Evolutionary conservation across 345 rosid genomes (phyloP).

Genomic region (Bruguiera sexangula): DNA sequence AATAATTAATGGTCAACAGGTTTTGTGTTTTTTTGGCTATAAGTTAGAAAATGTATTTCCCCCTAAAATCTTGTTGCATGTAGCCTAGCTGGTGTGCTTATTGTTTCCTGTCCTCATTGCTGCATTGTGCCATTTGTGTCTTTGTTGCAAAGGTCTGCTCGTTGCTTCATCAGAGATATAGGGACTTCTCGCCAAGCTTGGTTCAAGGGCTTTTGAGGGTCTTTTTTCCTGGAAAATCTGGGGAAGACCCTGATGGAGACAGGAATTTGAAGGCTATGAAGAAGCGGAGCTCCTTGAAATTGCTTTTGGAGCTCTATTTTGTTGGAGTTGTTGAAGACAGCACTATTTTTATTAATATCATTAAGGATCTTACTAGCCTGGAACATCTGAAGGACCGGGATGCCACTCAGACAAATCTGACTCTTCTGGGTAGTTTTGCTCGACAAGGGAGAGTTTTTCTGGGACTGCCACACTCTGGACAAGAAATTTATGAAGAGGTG

Average conservation of each 20-base stretch:
- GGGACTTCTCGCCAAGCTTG: slow-evolving; percentile 85
- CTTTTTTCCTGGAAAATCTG: slow-evolving; percentile 91
- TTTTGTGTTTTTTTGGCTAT: too few relatives aligned
- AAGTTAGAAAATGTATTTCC: too few relatives aligned
- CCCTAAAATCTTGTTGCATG: neutral
- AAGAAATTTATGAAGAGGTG: slow-evolving; percentile 83
- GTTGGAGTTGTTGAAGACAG: slow-evolving; percentile 89
- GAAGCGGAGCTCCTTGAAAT: slow-evolving; percentile 88
- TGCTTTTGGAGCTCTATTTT: slow-evolving; percentile 88
- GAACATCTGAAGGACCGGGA: slow-evolving; percentile 92
- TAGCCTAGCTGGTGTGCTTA: neutral
- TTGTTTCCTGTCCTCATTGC: neutral
- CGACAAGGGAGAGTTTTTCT: slow-evolving; percentile 92
- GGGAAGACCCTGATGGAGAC: slow-evolving; percentile 82
- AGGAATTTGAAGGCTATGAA: slow-evolving; percentile 88
- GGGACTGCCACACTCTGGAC: slow-evolving; percentile 90
- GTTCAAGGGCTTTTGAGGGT: slow-evolving; percentile 82
- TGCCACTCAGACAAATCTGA: slow-evolving; percentile 82
- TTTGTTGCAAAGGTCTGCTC: slow-evolving; percentile 74
- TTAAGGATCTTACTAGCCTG: slow-evolving; percentile 75
- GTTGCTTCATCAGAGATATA: slow-evolving; percentile 95
- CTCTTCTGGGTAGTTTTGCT: slow-evolving; percentile 95
- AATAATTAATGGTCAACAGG: neutral
- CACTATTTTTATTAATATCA: slow-evolving; percentile 66
- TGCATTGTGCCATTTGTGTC: slow-evolving; percentile 19